phyloP scores from a whole-genome alignment of 176 grass and related monocot species.

The Alopecurus myosuroides region DNA sequence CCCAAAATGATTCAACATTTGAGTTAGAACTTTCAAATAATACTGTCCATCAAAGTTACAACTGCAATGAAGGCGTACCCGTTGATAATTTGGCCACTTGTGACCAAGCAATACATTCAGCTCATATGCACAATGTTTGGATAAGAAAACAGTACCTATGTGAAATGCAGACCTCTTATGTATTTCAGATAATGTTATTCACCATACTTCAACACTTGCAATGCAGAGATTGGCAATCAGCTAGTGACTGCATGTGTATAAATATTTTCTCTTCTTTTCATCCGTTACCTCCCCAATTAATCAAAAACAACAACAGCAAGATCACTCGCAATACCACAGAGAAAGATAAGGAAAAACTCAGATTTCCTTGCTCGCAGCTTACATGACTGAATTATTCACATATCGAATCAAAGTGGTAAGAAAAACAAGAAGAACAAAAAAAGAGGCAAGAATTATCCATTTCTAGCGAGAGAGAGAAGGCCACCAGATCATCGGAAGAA shows the following conservation, averaged over 20 bases:
- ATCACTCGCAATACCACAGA: conserved; percentile 16
- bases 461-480: conserved; percentile 43
- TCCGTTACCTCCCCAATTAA: conserved; percentile 36
- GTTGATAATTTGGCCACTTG: background rate
- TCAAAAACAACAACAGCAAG: conserved; percentile 38
- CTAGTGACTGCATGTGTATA: conserved; percentile 4
- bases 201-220: background rate
- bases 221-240: background rate
- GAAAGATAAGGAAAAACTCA: conserved; percentile 53
- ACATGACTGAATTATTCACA: conserved; percentile 69
- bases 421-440: background rate
- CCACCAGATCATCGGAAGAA: conserved; percentile 37
- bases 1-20: conserved; percentile 16
- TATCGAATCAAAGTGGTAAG: conserved; percentile 53
- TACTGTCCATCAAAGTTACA: background rate
- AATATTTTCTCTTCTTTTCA: conserved; percentile 36
- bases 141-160: background rate
- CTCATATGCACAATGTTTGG: background rate
- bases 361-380: conserved; percentile 58
- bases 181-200: background rate
- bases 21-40: background rate
- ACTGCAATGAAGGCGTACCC: background rate
- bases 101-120: background rate
- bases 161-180: background rate
- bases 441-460: conserved; percentile 42